Evolutionary conservation across 164 flowering plant genomes (phyloP), one percentile per base, ranked within the genome.

Genomic region (Stephania japonica): DNA sequence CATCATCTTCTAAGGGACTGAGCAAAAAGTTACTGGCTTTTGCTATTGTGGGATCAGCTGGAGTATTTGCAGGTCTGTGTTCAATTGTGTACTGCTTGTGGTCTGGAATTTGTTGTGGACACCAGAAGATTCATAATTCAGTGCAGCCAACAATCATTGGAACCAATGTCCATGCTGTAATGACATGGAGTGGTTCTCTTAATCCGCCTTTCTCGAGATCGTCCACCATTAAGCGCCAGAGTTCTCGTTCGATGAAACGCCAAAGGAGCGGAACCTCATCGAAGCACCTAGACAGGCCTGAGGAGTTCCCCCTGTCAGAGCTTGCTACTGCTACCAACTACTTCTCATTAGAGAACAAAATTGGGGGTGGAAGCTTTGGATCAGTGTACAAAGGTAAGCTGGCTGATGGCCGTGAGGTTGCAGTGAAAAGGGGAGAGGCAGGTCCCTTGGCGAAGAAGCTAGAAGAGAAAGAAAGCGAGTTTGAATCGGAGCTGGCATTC

Each of bases 191-290:
- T 72, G 69, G 56, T 49, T 67, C 43, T 21, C 76, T 65, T 27
- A 81, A 87, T 63, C 87, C 91, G 0, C 75, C 83, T 3, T 62
- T 69, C 64, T 88, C 90, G 25, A 77, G 91, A 26, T 90, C 94
- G 0, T 89, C 87, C 14, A 91, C 94, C 6, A 78, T 93, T 4
- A 75, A 89, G 75, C 91, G 98, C 2, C 94, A 90, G 73, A 79
- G 86, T 43, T 95, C 98, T 1, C 78, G 90, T 21, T 77, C 82
- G 12, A 90, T 93, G 89, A 79, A 87, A 76, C 88, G 99, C 6
- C 97, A 90, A 79, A 83, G 97, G 80, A 96, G 98, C 70, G 99
- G 99, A 42, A 86, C 99, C 6, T 96, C 99, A 0, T 87, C 97
- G 3, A 91, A 90, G 69, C 91, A 91, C 56, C 70, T 86, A 0